Evolutionary conservation across 495 filamentous ascomycete genomes (phyloP).

Genomic region (Podospora australis): DNA sequence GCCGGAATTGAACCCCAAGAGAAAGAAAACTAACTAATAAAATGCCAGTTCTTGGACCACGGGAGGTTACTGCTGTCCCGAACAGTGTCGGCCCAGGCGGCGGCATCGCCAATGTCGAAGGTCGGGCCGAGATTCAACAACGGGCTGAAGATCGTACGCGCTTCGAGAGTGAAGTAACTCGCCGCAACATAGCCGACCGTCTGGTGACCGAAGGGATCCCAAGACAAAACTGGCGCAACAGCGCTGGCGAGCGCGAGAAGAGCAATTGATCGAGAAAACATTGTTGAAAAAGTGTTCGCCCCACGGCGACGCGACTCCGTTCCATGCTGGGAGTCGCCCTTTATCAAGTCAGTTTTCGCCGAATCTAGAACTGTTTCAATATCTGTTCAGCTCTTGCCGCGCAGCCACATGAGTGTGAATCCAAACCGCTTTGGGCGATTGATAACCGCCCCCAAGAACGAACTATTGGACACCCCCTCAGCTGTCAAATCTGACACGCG

Average conservation of each 20-base stretch:
- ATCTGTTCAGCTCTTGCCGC: too few species aligned
- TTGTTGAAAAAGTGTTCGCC: not conserved
- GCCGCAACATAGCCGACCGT: slow-evolving; percentile 14
- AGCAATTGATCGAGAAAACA: not conserved
- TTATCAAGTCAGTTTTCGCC: too few species aligned
- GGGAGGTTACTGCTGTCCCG: slow-evolving; percentile 11
- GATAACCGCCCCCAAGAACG: too few species aligned
- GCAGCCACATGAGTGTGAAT: too few species aligned
- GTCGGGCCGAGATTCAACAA: slow-evolving; percentile 3
- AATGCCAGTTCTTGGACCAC: slow-evolving; percentile 17
- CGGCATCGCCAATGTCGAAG: slow-evolving; percentile 17
- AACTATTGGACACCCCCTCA: too few species aligned
- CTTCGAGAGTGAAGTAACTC: slow-evolving; percentile 11
- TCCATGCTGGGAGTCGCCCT: too few species aligned
- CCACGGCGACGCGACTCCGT: too few species aligned
- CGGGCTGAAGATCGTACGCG: slow-evolving; percentile 5
- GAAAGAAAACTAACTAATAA: slow-evolving; percentile 7
- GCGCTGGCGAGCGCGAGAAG: slow-evolving; percentile 5
- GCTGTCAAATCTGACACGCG: too few species aligned
- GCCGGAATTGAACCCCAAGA: not conserved
- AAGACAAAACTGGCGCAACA: not conserved
- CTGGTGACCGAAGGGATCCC: slow-evolving; percentile 17
- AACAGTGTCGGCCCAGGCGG: slow-evolving; percentile 16
- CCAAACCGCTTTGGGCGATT: too few species aligned
- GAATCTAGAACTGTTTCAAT: too few species aligned